phyloP scores from a whole-genome alignment of 2,329 filamentous ascomycete genomes.

The Aspergillus pseudoterreus region DNA sequence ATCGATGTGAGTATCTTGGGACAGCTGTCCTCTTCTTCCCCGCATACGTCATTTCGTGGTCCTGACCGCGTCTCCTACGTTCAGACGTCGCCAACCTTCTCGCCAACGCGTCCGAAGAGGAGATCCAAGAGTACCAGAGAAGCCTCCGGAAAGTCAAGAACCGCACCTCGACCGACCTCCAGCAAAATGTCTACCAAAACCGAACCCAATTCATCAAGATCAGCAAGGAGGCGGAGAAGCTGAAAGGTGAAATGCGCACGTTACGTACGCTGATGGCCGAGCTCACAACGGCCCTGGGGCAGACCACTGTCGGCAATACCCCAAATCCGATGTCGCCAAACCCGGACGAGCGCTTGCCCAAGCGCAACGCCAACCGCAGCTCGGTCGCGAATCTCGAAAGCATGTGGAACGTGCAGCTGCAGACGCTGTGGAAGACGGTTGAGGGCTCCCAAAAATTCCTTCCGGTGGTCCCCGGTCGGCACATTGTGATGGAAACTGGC shows the following conservation, averaged over 20 bases:
- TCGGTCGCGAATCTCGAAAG: conserved; percentile 74
- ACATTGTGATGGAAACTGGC: conserved; percentile 88
- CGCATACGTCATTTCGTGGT: conserved; percentile 4
- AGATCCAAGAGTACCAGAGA: conserved; percentile 77
- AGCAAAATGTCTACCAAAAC: conserved; percentile 96
- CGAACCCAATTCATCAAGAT: conserved; percentile 98
- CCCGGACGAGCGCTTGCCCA: conserved; percentile 48
- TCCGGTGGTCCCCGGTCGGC: conserved; percentile 83
- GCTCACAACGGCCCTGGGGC: conserved; percentile 66
- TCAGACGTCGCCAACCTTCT: conserved; percentile 59
- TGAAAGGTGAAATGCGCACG: conserved; percentile 92
- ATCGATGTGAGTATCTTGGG: conserved; percentile 61
- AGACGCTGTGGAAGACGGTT: conserved; percentile 93
- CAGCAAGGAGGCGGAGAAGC: conserved; percentile 96
- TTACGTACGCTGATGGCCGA: conserved; percentile 89
- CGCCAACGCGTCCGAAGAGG: conserved; percentile 79
- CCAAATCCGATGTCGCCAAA: conserved; percentile 53
- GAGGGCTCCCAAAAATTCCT: conserved; percentile 97
- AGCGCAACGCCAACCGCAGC: conserved; percentile 72
- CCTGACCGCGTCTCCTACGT: conserved; percentile 10
- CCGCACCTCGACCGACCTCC: conserved; percentile 76
- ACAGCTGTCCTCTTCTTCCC: background rate
- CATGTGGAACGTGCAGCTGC: conserved; percentile 64
- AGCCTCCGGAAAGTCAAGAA: conserved; percentile 72
- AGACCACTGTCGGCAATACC: conserved; percentile 45